Percentiles rank a stretch among this genome's conserved stretches.
phyloP scores from a whole-genome alignment of 1,284 basidiomycete genomes.

The Rhodotorula glutinis region DNA sequence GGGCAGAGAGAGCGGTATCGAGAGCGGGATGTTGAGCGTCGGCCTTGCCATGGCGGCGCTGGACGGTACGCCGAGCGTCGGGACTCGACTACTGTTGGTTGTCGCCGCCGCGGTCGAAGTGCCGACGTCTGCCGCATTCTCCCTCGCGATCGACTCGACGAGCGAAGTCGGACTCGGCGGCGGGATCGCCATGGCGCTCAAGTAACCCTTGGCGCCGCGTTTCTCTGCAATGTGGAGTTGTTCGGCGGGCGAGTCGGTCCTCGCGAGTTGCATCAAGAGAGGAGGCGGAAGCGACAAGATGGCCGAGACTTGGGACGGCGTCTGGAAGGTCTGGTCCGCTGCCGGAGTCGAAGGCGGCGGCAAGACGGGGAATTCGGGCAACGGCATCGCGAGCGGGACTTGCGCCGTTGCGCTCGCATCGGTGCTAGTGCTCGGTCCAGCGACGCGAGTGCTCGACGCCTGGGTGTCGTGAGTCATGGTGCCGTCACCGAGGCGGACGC shows the following conservation, averaged over 20 bases:
- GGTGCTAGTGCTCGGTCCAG: too few relatives aligned
- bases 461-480: too few relatives aligned
- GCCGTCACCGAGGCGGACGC: too few relatives aligned
- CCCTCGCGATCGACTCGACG: constrained; percentile 16
- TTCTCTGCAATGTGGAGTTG: constrained; percentile 25
- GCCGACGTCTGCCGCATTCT: not conserved
- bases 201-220: constrained; percentile 20
- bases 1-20: not conserved
- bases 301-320: constrained; percentile 36
- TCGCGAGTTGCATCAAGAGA: constrained; percentile 37
- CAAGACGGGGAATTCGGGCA: constrained; percentile 36
- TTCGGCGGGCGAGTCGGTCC: constrained; percentile 29
- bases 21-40: not conserved
- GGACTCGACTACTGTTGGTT: not conserved
- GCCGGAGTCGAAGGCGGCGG: constrained; percentile 25
- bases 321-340: constrained; percentile 36
- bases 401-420: not conserved
- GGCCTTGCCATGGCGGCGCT: not conserved
- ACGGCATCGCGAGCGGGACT: not conserved
- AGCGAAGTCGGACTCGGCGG: constrained; percentile 38
- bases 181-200: constrained; percentile 35
- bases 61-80: not conserved
- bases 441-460: too few relatives aligned
- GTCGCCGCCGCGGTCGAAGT: not conserved
- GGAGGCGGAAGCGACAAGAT: constrained; percentile 38